phyloP scores from a whole-genome alignment of 306 rosid species.

The Malus domestica region DNA sequence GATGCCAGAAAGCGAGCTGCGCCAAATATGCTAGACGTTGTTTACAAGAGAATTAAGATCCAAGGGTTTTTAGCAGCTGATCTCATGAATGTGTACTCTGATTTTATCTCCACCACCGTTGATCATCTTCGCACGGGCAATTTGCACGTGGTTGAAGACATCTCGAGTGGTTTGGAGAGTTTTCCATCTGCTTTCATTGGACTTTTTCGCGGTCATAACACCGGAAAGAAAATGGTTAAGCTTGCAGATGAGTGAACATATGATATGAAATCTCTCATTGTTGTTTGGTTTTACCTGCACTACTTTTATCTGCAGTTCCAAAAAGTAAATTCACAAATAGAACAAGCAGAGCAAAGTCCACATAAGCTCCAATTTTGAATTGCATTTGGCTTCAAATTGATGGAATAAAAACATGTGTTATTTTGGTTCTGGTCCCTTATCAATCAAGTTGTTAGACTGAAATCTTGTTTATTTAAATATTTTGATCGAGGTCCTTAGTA shows the following conservation, averaged over 20 bases:
- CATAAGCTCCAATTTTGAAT: no score
- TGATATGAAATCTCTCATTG: not conserved
- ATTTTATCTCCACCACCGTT: constrained; percentile 27
- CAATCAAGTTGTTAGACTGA: no score
- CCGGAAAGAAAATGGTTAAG: constrained; percentile 52
- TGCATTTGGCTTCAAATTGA: no score
- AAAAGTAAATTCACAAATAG: no score
- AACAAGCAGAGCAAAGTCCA: no score
- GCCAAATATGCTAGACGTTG: constrained; percentile 44
- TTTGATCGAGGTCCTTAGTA: no score
- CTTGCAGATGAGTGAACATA: constrained; percentile 25
- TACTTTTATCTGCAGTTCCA: no score
- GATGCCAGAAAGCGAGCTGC: constrained; percentile 32
- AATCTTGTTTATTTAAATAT: no score
- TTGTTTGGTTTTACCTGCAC: not conserved
- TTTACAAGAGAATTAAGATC: constrained; percentile 55
- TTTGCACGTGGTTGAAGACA: constrained; percentile 45
- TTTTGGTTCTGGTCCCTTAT: no score
- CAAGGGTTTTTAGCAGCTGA: constrained; percentile 56
- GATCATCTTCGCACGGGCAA: constrained; percentile 36
- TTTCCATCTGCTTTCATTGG: constrained; percentile 56
- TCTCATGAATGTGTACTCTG: constrained; percentile 23
- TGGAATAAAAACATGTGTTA: no score
- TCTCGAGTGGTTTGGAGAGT: constrained; percentile 46
- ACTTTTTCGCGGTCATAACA: constrained; percentile 45